Evolutionary conservation across 2,329 filamentous ascomycete genomes (phyloP).

Genomic region (Ascochyta pisi): DNA sequence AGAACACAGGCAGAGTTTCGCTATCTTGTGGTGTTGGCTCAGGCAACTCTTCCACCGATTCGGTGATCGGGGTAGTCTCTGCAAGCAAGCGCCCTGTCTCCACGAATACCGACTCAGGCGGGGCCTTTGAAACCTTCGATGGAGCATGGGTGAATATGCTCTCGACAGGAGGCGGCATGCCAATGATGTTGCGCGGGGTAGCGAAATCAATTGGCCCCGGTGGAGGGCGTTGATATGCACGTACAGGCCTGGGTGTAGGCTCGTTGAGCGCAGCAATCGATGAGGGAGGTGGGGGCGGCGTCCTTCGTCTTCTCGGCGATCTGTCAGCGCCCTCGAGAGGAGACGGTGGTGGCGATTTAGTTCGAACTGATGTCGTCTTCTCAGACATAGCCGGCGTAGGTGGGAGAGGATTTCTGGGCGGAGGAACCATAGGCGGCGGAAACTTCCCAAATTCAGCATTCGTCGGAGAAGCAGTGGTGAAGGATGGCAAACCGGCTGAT

Average conservation of each 20-base stretch:
- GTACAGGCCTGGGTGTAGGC: constrained; percentile 15
- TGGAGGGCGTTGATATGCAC: constrained; percentile 37
- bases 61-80: constrained; percentile 5
- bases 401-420: constrained; percentile 38
- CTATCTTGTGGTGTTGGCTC: constrained; percentile 12
- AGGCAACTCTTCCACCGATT: constrained; percentile 21
- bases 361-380: constrained; percentile 19
- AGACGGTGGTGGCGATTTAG: constrained; percentile 25
- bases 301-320: constrained; percentile 16
- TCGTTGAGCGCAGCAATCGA: constrained; percentile 27
- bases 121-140: constrained; percentile 22
- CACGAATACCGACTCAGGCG: constrained; percentile 7
- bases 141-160: constrained; percentile 26
- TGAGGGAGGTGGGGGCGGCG: constrained; percentile 30
- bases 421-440: constrained; percentile 46
- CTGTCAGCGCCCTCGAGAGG: constrained; percentile 27
- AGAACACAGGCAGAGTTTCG: constrained; percentile 12
- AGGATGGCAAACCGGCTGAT: constrained; percentile 49
- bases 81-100: constrained; percentile 15
- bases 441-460: constrained; percentile 48
- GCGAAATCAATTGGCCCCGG: constrained; percentile 38
- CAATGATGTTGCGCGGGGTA: constrained; percentile 35
- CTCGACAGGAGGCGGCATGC: constrained; percentile 29
- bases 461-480: constrained; percentile 45
- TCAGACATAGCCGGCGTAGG: constrained; percentile 30